Conservation (phyloP, 2,329 filamentous ascomycete species). For the Fusarium austroafricanum region DNA sequence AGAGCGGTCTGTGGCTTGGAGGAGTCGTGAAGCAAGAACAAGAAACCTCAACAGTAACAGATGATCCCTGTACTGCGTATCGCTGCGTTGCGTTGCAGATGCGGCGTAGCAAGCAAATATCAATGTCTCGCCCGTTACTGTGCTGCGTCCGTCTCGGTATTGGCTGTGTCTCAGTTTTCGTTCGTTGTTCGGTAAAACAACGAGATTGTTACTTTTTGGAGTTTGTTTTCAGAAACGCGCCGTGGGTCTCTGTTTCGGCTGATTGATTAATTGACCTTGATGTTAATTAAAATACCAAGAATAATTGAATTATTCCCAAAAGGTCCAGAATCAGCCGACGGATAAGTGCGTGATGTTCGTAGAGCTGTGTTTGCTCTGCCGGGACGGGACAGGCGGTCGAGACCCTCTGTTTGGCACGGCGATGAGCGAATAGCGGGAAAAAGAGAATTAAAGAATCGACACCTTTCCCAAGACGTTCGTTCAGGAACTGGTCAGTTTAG, state of each 20-base stretch:
- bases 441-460: background rate
- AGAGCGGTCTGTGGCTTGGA: conserved; percentile 29
- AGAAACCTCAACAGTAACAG: conserved; percentile 7
- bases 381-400: conserved; percentile 34
- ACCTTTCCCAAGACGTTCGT: conserved; percentile 30
- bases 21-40: background rate
- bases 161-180: conserved; percentile 32
- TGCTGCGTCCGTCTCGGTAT: conserved; percentile 31
- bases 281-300: conserved; percentile 29
- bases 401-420: conserved; percentile 32
- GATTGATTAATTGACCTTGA: conserved; percentile 1
- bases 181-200: conserved; percentile 21
- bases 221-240: conserved; percentile 29
- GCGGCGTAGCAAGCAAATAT: conserved; percentile 32
- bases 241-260: conserved; percentile 8
- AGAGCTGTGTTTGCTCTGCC: conserved; percentile 3
- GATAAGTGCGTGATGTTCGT: conserved; percentile 8
- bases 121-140: conserved; percentile 25
- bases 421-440: conserved; percentile 15
- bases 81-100: conserved; percentile 30
- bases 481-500: conserved; percentile 11
- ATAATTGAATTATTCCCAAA: background rate
- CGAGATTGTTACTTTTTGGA: conserved; percentile 23
- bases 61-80: conserved; percentile 9
- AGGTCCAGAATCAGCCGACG: conserved; percentile 22